Percentiles rank a stretch among this genome's conserved stretches.
These are phyloP conservation scores for Endocalyx cinctus DNA, from an alignment of 2,329 filamentous ascomycete species.

Conservation along the genomic window DNA sequence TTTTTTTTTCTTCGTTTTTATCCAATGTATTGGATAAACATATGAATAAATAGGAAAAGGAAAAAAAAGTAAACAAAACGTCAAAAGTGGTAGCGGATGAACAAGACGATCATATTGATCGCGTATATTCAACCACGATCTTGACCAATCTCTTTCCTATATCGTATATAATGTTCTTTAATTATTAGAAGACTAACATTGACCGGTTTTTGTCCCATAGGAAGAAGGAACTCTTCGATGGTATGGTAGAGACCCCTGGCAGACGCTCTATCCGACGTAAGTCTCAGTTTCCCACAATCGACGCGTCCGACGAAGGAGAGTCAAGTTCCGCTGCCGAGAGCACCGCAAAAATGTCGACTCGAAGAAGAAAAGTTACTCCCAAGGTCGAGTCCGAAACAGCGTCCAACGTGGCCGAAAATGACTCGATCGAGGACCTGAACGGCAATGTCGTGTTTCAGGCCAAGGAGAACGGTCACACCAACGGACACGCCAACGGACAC, in stretches of 20 bases:
- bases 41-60: too few relatives aligned
- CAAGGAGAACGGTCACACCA: constrained; percentile 7
- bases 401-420: constrained; percentile 27
- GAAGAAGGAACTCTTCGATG: constrained; percentile 58
- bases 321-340: constrained; percentile 44
- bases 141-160: too few relatives aligned
- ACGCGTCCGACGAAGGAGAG: constrained; percentile 45
- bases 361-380: constrained; percentile 41
- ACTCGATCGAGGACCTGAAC: constrained; percentile 22
- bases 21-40: constrained; percentile 3
- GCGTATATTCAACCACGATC: too few relatives aligned
- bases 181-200: too few relatives aligned
- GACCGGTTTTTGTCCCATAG: too few relatives aligned
- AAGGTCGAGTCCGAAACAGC: constrained; percentile 49
- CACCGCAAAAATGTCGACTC: constrained; percentile 27
- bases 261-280: constrained; percentile 47
- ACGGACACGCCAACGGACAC: constrained; percentile 19
- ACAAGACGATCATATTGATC: too few relatives aligned
- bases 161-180: too few relatives aligned
- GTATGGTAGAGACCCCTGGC: constrained; percentile 55
- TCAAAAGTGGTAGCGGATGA: too few relatives aligned
- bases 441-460: constrained; percentile 21
- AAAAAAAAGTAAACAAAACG: too few relatives aligned
- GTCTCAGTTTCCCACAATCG: constrained; percentile 38
- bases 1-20: constrained; percentile 1